Conservation (phyloP, 2,329 filamentous ascomycete species). For the Ophidiomyces ophidiicola region DNA sequence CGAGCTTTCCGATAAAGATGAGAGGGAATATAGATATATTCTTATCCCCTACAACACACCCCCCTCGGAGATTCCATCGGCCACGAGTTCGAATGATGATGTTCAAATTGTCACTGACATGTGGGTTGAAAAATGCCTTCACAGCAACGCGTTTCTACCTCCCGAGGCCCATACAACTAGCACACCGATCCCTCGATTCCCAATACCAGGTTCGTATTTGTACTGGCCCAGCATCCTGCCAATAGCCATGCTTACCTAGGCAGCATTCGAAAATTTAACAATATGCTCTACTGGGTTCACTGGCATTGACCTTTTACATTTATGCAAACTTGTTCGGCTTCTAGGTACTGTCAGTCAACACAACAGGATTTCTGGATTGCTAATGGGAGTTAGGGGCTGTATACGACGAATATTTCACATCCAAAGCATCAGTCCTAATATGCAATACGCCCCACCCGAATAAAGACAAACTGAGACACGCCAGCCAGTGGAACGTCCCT, state of each 20-base stretch:
- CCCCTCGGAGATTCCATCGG: constrained; percentile 25
- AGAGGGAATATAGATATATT: constrained; percentile 22
- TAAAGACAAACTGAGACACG: constrained; percentile 66
- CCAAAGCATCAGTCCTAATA: constrained; percentile 63
- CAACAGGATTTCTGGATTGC: constrained; percentile 2
- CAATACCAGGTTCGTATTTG: constrained; percentile 41
- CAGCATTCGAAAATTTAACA: constrained; percentile 54
- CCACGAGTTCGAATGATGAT: constrained; percentile 31
- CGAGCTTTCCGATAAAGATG: constrained; percentile 24
- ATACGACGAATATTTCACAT: constrained; percentile 66
- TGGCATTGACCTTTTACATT: constrained; percentile 72
- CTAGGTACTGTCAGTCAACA: constrained; percentile 42
- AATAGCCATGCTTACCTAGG: constrained; percentile 2
- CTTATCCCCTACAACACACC: constrained; percentile 31
- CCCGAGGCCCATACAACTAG: constrained; percentile 62
- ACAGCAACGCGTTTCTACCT: constrained; percentile 58
- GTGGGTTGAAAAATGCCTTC: constrained; percentile 82
- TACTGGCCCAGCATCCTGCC: constrained; percentile 4
- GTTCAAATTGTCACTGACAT: constrained; percentile 64
- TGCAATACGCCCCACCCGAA: constrained; percentile 44
- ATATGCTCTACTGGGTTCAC: constrained; percentile 74
- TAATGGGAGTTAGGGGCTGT: constrained; percentile 45
- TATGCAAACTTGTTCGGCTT: constrained; percentile 62
- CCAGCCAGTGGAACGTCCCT: constrained; percentile 61
- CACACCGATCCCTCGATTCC: constrained; percentile 60